Evolutionary conservation across 176 grass and related monocot species (phyloP), one percentile per base, ranked within the genome.

Genomic region (Bromus sterilis): DNA sequence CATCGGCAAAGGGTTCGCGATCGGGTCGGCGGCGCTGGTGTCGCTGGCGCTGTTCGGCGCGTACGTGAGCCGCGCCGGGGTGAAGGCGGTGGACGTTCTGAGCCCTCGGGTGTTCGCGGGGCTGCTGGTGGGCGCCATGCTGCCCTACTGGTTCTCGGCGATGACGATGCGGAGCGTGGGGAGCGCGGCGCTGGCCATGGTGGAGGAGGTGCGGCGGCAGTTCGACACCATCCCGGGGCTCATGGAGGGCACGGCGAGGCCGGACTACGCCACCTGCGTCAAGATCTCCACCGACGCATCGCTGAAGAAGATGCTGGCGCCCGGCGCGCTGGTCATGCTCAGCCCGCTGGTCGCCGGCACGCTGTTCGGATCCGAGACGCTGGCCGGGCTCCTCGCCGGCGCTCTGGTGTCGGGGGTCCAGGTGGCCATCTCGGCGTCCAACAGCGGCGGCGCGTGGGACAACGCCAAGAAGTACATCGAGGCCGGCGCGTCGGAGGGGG

Each of bases 401-500:
- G 82, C 94, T 7, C 83, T 97, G 15, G 83, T 94, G 20, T 97
- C 94, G 30, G 91, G 92, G n/a, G 85, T 94, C n/a, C 92, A 97
- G 89, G 91, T 94, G 13, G 92, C 94, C 20, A 94, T 97, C 73
- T 97, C 94, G 0, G 92, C 94, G 21, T 97, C 94, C 48, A 97
- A 97, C 80, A 97, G 91, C 14, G 92, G 92, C 15, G 92, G 94
- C 56, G 94, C 94, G 4, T 97, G 91, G 94, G 94, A 97, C 83
- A 97, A 97, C 78, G 92, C 94, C 11, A 97, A 97, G 85, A 97
- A 97, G 57, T 94, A 94, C 77, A 97, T 97, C 56, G 94, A 97
- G 92, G 92, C 94, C 31, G 94, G 94, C 7, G 86, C 79, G n/a
- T 93, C 95, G 12, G 90, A 93, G 16, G 86, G 93, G 77, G 95